Conservation (phyloP, 495 filamentous ascomycete species). For the Elasticomyces elasticus region DNA sequence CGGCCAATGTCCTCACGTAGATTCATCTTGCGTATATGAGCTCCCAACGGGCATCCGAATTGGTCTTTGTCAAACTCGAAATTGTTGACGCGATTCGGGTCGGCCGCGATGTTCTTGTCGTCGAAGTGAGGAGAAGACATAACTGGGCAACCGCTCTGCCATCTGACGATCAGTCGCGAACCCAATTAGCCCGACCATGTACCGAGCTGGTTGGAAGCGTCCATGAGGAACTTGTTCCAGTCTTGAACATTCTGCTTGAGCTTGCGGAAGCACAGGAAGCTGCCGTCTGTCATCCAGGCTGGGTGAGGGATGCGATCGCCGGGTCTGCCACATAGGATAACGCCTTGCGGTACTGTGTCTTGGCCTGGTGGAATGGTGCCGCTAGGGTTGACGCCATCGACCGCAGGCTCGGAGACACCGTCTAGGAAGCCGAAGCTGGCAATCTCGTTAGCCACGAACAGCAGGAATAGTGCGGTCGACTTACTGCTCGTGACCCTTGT, state of each 20-base stretch:
- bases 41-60: constrained; percentile 34
- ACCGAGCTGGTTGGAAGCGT: constrained; percentile 13
- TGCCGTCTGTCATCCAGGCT: constrained; percentile 34
- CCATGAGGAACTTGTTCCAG: constrained; percentile 27
- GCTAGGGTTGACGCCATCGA: too few relatives aligned
- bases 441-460: too few relatives aligned
- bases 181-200: constrained; percentile 32
- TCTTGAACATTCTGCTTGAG: constrained; percentile 33
- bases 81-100: constrained; percentile 27
- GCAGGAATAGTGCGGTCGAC: too few relatives aligned
- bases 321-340: too few relatives aligned
- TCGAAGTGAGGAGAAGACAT: constrained; percentile 23
- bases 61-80: constrained; percentile 26
- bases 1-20: constrained; percentile 30
- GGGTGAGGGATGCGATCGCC: too few relatives aligned
- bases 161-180: constrained; percentile 35
- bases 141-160: constrained; percentile 31
- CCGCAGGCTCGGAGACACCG: too few relatives aligned
- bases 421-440: too few relatives aligned
- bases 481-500: too few relatives aligned
- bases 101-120: constrained; percentile 23
- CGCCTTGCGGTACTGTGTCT: too few relatives aligned
- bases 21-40: constrained; percentile 38
- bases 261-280: constrained; percentile 33
- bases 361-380: too few relatives aligned